Evolutionary conservation across 73 alveolate genomes (phyloP), one percentile per base, ranked within the genome.

Genomic region (Paramecium pentaurelia): DNA sequence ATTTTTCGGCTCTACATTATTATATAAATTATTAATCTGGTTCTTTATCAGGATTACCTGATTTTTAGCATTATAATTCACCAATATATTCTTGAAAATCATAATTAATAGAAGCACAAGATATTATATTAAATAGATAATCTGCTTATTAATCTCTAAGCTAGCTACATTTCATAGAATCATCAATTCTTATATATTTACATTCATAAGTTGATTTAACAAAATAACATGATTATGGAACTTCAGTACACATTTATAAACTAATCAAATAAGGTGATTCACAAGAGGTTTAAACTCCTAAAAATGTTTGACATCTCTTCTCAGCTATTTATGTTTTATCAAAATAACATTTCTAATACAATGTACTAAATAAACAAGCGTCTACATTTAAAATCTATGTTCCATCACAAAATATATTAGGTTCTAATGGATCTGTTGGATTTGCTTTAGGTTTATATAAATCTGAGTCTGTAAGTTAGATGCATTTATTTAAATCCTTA

Each of bases 61-160:
- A 25, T 27, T 28, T 64, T 14, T 32, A 34, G 30, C 84, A 64
- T 64, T 64, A 10, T 64, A 32, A 32, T 28, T 28, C 47, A 14
- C 84, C 84, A 0, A 34, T 16, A 32, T 64, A 64, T 64, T 64
- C 84, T 32, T 28, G 49, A 64, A 64, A 64, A 12, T 64, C 84
- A 32, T 64, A 64, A 28, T 64, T 64, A 45, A 80, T 80, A 0
- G 91, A 80, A 40, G 75, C 44, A 49, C 91, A 80, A 11, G 91
- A 45, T 4, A 32, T 32, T 25, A 10, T 80, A 47, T 80, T 80
- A 45, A 45, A 80, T 4, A 44, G 49, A 64, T 64, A 28, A 64
- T 28, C 28, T 3, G 84, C 22, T 11, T 36, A 20, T 64, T 22
- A 64, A 8, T 64, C 51, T 32, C 84, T 28, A 12, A 64, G 47